Base-by-base conservation (phyloP, 2,329 filamentous ascomycete species). In the Aspergillus japonicus region DNA sequence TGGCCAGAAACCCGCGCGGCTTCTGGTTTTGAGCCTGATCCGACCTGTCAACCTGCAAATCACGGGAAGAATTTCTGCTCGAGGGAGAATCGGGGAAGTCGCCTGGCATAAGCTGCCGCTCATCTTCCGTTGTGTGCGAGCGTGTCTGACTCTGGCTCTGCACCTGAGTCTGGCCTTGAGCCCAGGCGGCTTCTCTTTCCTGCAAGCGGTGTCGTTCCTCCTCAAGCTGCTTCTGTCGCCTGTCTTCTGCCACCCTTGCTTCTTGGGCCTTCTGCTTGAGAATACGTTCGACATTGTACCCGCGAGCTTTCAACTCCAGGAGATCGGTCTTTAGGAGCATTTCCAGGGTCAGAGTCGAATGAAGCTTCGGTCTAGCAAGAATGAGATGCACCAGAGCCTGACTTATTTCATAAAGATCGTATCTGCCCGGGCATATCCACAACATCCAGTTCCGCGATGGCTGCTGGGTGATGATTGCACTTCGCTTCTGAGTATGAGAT, bases 201-300 rank as follows among this genome's bases (percentile, higher is more conserved):
- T 86, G 83, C 23, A 92, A 86, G 35, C 82, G 83, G 69, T 86
- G 85, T 64, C 89, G 85, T 70, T 96, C 91, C 51, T 86, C 85
- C 63, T 90, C 89, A 5, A 92, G 75, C 39, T 90, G 70, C 69
- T 88, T 88, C 69, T 89, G 87, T 52, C 90, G 85, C 72, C 92
- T 87, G 68, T 90, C 89, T 70, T 97, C 93, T 0, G 92, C 92
- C 64, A 98, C 87, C 55, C 91, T 86, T 5, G 91, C 91, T 74
- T 98, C 92, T 2, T 91, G 90, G 21, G 90, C 92, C 78, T 96
- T 96, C 56, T 89, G 89, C 42, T 91, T 87, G 23, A 99, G 82
- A 63, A 99, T 98, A 53, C 95, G 89, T 70, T 97, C 92, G 44
- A 99, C 95, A 66, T 99, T 98, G 81, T 97, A 98, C 1, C 95